A percentile compares a stretch with the other conserved stretches of the same genome.
Conservation (phyloP, 1,139 yeast genomes). For the Pichia sp. region DNA sequence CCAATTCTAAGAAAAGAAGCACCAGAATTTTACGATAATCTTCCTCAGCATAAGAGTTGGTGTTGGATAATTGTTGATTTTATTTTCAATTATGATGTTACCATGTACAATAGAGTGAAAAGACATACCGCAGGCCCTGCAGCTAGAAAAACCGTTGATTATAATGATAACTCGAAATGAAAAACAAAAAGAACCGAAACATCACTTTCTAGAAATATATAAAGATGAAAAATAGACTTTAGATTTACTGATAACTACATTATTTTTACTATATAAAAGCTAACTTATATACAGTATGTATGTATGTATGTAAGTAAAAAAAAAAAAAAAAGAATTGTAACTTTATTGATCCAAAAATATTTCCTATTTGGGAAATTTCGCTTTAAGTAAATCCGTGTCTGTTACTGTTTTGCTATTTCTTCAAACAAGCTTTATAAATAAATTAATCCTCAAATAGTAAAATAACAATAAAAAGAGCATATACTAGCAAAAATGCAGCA, state of each 20-base stretch:
- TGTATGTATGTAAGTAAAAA: background rate
- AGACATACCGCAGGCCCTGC: conserved; percentile 35
- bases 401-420: too few species aligned
- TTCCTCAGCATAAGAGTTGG: conserved; percentile 80
- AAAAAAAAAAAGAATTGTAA: background rate
- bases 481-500: background rate
- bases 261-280: too few species aligned
- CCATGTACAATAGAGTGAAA: conserved; percentile 77
- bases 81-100: conserved; percentile 58
- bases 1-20: conserved; percentile 65
- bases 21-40: conserved; percentile 71
- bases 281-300: too few species aligned
- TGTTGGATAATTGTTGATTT: conserved; percentile 69
- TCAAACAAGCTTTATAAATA: too few species aligned
- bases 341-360: background rate
- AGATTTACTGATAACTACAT: too few species aligned
- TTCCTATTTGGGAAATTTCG: background rate
- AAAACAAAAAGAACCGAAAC: background rate
- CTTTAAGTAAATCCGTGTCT: too few species aligned
- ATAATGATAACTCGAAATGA: conserved; percentile 27
- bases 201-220: too few species aligned
- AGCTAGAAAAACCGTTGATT: conserved; percentile 24
- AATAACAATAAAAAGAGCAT: too few species aligned
- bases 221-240: background rate
- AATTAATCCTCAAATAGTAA: too few species aligned